Conservation (phyloP, 73 alveolate species). For the Paramecium pentaurelia region DNA sequence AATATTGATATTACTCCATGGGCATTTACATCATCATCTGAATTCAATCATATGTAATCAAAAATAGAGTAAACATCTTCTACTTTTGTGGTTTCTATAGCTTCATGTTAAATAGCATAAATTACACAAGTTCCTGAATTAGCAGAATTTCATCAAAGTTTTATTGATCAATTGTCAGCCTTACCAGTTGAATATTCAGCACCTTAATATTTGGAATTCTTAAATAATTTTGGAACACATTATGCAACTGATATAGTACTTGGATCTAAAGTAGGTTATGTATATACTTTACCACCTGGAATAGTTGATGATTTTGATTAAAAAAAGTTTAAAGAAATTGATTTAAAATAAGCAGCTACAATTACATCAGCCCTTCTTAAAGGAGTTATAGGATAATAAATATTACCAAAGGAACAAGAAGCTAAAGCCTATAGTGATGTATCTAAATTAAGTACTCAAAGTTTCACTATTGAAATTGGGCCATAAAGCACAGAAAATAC, state of each 20-base stretch:
- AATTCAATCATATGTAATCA: slow-evolving; percentile 6
- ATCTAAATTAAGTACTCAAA: neutral
- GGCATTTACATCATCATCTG: slow-evolving; percentile 45
- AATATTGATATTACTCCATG: slow-evolving; percentile 34
- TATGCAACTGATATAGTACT: neutral
- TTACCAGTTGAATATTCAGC: slow-evolving; percentile 13
- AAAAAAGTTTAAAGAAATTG: neutral
- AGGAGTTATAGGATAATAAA: neutral
- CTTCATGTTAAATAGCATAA: slow-evolving; percentile 3
- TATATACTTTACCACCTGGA: neutral
- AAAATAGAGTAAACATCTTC: neutral
- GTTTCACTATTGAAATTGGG: slow-evolving; percentile 6
- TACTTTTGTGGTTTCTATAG: neutral
- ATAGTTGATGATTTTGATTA: neutral
- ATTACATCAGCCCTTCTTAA: neutral
- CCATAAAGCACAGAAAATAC: neutral
- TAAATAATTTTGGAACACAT: neutral
- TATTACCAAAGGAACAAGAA: slow-evolving; percentile 1
- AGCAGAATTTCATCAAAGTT: neutral
- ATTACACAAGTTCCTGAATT: neutral
- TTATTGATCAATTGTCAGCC: neutral
- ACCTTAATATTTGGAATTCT: slow-evolving; percentile 8
- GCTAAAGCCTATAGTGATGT: neutral
- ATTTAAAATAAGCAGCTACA: neutral
- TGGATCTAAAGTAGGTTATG: slow-evolving; percentile 1